A percentile compares a stretch with the other conserved stretches of the same genome.
Evolutionary conservation across 2,329 filamentous ascomycete species (phyloP).

Genomic region (Didymella lethalis): DNA sequence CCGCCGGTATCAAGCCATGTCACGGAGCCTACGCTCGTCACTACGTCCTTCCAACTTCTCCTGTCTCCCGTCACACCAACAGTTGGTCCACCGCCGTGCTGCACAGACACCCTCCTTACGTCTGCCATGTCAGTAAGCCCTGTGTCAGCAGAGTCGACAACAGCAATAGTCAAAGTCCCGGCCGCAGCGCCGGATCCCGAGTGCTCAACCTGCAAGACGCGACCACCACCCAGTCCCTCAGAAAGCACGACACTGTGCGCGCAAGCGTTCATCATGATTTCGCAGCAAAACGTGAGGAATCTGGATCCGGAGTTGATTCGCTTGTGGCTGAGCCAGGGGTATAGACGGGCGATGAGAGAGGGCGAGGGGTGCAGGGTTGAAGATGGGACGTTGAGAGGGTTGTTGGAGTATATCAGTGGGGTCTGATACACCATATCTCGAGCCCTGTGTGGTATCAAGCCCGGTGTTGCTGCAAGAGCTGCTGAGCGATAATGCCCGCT

Average conservation of each 20-base stretch:
- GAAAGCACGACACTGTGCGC: slow-evolving; percentile 48
- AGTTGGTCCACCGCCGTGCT: slow-evolving; percentile 39
- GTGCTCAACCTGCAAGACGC: slow-evolving; percentile 39
- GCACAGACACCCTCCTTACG: slow-evolving; percentile 22
- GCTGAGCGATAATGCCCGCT: not conserved
- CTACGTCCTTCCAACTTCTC: slow-evolving; percentile 4
- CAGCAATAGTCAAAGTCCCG: not conserved
- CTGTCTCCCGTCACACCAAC: not conserved
- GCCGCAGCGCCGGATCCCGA: slow-evolving; percentile 25
- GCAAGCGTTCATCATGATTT: slow-evolving; percentile 45
- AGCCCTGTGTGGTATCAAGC: not conserved
- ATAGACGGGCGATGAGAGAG: slow-evolving; percentile 35
- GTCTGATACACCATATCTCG: not conserved
- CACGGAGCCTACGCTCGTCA: not conserved
- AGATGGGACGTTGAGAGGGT: slow-evolving; percentile 42
- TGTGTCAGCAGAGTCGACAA: not conserved
- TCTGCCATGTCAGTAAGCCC: not conserved
- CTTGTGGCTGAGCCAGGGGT: slow-evolving; percentile 44
- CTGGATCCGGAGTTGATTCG: slow-evolving; percentile 43
- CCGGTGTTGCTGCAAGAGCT: not conserved
- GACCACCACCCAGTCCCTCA: slow-evolving; percentile 35
- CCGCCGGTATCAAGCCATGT: not conserved
- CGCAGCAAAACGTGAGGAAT: slow-evolving; percentile 46
- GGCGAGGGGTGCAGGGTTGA: slow-evolving; percentile 49
- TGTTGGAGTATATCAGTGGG: slow-evolving; percentile 49